Evolutionary conservation across 345 rosid genomes (phyloP), one percentile per base, ranked within the genome.

Genomic region (Citrus unshiu): DNA sequence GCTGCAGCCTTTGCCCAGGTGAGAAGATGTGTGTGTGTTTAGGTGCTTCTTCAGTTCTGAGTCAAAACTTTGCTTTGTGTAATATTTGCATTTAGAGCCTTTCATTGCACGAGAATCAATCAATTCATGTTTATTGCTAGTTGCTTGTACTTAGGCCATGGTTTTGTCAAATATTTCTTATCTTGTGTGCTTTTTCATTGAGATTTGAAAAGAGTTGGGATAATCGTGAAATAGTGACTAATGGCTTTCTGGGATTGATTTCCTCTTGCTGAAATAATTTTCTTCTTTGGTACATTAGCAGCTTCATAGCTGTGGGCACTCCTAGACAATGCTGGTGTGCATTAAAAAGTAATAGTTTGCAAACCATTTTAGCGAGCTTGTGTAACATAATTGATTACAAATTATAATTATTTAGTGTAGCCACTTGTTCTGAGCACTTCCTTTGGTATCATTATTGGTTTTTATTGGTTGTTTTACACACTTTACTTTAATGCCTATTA

Each of bases 1-100:
- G 76, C 90, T 32, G 82, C 90, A 39, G 85, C 88, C 73, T 79
- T 90, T 86, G 84, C 90, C 63, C 95, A 87, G 88, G 95, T 90
- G 79, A 82, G 86, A 63, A 19, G 24, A 29, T 57, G 6, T n/a
- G 25, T 19, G 13, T 9, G 13, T 40, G 13, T 40, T 39, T 40
- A 3, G 51, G 18, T 46, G 51, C 51, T 64, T 14, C 63, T 43
- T 25, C 60, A 25, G 51, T 34, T 51, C 49, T 63, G 63, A 60
- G 30, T 65, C 37, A 13, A 24, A n/a, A 76, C 25, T 76, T 56
- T 54, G 16, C 4, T 60, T 43, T 43, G 19, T 57, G 29, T 27
- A 3, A 9, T 40, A 39, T 62, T 22, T 75, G 32, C 22, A 5
- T 46, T 21, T 32, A 30, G 34, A 30, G 34, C 68, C 16, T 19